These are phyloP conservation scores for Ceratocystis colombiana DNA, from an alignment of 2,329 filamentous ascomycete species.

Conservation along the genomic window DNA sequence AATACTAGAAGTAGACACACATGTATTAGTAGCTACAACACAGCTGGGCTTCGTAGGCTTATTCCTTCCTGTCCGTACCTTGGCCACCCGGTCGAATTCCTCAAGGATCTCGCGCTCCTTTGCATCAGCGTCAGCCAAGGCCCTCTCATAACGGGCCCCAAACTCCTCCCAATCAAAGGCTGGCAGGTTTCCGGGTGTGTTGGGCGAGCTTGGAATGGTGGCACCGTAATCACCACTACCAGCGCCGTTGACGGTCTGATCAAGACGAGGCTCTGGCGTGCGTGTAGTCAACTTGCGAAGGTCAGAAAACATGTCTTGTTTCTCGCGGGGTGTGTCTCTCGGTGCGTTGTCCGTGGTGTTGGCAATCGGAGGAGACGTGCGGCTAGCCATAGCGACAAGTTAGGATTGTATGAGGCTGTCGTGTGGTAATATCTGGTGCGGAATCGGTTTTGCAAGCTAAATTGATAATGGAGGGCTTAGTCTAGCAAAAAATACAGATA, in stretches of 20 bases:
- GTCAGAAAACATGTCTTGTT: constrained; percentile 19
- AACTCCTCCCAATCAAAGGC: constrained; percentile 71
- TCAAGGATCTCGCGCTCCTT: constrained; percentile 56
- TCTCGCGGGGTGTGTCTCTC: not conserved
- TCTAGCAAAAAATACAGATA: too few relatives aligned
- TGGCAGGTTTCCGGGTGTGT: constrained; percentile 35
- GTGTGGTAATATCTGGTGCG: not conserved
- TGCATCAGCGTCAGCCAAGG: constrained; percentile 51
- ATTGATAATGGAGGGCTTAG: too few relatives aligned
- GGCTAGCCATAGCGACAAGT: not conserved
- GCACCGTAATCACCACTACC: not conserved
- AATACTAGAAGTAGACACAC: constrained; percentile 47
- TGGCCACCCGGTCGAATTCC: constrained; percentile 58
- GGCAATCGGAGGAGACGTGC: not conserved
- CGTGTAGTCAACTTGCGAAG: constrained; percentile 16
- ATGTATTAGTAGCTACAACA: constrained; percentile 7
- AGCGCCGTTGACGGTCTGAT: constrained; percentile 1
- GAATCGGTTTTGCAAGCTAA: too few relatives aligned
- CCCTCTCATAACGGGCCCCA: constrained; percentile 55
- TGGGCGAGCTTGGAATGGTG: constrained; percentile 32
- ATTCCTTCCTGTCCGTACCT: constrained; percentile 37
- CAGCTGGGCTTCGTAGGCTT: not conserved
- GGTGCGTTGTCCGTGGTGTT: not conserved
- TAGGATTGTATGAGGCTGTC: not conserved
- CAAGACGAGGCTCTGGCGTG: constrained; percentile 25